Evolutionary conservation across 495 filamentous ascomycete genomes (phyloP), one percentile per base, ranked within the genome.

Genomic region (Xylaria grammica): DNA sequence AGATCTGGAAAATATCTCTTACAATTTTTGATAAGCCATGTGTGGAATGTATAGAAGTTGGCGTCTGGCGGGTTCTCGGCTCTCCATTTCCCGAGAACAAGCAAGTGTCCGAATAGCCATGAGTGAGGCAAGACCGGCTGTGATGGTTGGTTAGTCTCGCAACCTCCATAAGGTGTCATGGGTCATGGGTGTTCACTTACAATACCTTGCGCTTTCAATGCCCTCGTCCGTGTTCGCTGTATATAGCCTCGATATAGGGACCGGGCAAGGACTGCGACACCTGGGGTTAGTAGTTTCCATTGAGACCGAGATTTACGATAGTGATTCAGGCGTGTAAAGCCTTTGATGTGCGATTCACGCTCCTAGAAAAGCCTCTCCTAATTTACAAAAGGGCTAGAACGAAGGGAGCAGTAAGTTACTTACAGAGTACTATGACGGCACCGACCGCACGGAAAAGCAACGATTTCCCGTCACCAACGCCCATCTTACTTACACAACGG

Each of bases 111-210:
- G 17, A 66, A 69, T 8, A 72, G 34, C 13, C 46, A 15, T 2
- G 72, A 74, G 53, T 74, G 72, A 22, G 72, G 72, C 46, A 74
- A 49, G 24, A 74, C 22, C 11, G 72, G 67, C 72, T 74, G 44
- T 48, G 29, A 49, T 36, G 10, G 10, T 13, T 26, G 4, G 50
- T 48, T 20, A 48, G 32, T 60, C 13, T n/a, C 32, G 22, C 19
- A 8, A 30, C n/a, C 19, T 40, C 45, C 13, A n/a, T 52, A 26
- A 20, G 19, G 7, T 13, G 17, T 45, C 36, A 13, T 32, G 13
- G 48, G 13, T 17, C 22, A 1, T 24, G 17, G n/a, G n/a, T 4
- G 27, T 34, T 56, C 42, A 69, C 71, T 72, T 51, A 74, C 71
- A 13, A 74, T 69, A 42, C 71, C 71, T 27, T 72, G 69, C 17